A percentile compares a stretch with the other conserved stretches of the same genome.
Evolutionary conservation across 179 eudicot species (phyloP).

Genomic region (Vitellaria paradoxa): DNA sequence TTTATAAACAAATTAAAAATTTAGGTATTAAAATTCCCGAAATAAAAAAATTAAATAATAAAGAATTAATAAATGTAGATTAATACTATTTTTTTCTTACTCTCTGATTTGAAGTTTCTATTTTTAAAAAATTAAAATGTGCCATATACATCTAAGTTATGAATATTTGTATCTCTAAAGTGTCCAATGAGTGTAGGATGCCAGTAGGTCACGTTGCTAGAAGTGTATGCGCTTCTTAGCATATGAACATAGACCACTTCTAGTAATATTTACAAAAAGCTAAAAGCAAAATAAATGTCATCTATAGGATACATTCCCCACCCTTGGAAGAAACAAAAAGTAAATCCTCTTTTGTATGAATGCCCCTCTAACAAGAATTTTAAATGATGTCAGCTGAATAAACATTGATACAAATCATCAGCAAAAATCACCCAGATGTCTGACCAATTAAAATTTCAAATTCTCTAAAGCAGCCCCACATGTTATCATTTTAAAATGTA

Average conservation of each 20-base stretch:
- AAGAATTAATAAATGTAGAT: too few relatives aligned
- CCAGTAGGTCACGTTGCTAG: too few relatives aligned
- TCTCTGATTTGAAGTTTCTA: too few relatives aligned
- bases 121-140: too few relatives aligned
- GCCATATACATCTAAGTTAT: too few relatives aligned
- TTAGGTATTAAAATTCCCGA: too few relatives aligned
- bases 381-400: neutral
- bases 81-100: too few relatives aligned
- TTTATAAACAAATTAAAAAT: too few relatives aligned
- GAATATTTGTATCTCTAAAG: too few relatives aligned
- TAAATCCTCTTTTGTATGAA: neutral
- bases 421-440: constrained; percentile 6
- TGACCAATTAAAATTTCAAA: neutral
- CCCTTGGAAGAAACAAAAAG: neutral
- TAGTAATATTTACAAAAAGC: neutral
- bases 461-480: neutral
- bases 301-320: neutral
- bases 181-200: too few relatives aligned
- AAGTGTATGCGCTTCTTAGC: too few relatives aligned
- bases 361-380: neutral
- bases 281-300: neutral
- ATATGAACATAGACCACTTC: neutral
- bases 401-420: neutral
- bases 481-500: neutral
- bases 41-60: too few relatives aligned